Evolutionary conservation across 768 basidiomycete genomes (phyloP), one percentile per base, ranked within the genome.

Genomic region (Kondoa subrosea): DNA sequence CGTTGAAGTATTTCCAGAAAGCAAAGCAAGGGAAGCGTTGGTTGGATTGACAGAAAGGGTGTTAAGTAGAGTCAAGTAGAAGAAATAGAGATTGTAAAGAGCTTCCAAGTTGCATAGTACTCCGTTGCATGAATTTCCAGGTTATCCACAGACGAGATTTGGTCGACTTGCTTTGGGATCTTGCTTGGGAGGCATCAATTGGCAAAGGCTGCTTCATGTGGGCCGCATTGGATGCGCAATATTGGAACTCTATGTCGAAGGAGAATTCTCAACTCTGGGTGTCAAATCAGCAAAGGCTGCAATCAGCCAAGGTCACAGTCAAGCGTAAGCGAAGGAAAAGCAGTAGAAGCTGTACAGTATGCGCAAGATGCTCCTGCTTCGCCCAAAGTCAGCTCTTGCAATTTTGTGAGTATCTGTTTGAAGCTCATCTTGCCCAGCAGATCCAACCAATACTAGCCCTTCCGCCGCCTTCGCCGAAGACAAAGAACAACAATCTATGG

Each of bases 11-110:
- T 80, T 97, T 65, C 92, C 92, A 4, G 85, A 87, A 70, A 88
- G 87, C 72, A 86, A 89, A 68, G 85, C 88, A 32, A 85, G 84
- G 76, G 78, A 80, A 30, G 90, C 87, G n/a, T 77, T 97, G 68
- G 84, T 86, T 61, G 81, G 78, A 16, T 78, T 93, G 72, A 83
- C 87, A 33, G 84, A 85, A 68, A 81, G 82, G 34, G 85, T 89
- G n/a, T 75, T 79, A 27, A 75, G 76, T 29, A 66, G 78, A 64
- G 75, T 76, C 33, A 65, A 65, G 33, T 65, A 63, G 61, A 60
- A 60, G 25, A 8, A 21, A 8, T 50, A 50, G 40, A n/a, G n/a
- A n/a, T n/a, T n/a, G n/a, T n/a, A n/a, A n/a, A n/a, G n/a, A n/a
- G n/a, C n/a, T n/a, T n/a, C n/a, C n/a, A n/a, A n/a, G n/a, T n/a